A percentile compares a stretch with the other conserved stretches of the same genome.
Evolutionary conservation across 176 grass and related monocot genomes (phyloP).

Genomic region (Hordeum marinum): DNA sequence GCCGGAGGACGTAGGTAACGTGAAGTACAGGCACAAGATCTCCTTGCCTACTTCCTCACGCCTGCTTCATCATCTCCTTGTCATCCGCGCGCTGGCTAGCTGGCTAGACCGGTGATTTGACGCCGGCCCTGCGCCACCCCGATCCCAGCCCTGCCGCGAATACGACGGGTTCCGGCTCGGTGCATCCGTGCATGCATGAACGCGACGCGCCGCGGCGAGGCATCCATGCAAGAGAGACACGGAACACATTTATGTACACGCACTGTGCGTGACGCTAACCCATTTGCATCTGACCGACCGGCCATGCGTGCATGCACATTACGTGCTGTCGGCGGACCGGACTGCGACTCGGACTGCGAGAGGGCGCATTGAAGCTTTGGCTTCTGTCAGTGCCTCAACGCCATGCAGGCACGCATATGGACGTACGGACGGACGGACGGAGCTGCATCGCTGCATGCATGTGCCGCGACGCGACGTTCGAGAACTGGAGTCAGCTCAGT

Average conservation of each 20-base stretch:
- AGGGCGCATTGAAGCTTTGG: constrained; percentile 13
- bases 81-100: neutral
- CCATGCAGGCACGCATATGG: neutral
- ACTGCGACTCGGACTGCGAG: neutral
- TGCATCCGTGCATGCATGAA: neutral
- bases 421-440: neutral
- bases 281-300: neutral
- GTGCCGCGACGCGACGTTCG: neutral
- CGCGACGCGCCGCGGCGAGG: neutral
- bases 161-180: neutral
- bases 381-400: neutral
- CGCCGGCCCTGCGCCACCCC: neutral
- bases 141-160: neutral
- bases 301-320: neutral
- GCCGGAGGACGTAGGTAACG: constrained; percentile 24
- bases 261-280: neutral
- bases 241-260: neutral
- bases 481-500: constrained; percentile 28
- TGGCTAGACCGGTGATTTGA: neutral
- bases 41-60: constrained; percentile 6
- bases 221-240: neutral
- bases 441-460: neutral
- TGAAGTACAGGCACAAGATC: constrained; percentile 28
- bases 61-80: neutral
- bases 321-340: constrained; percentile 15